phyloP scores from a whole-genome alignment of 768 basidiomycete species.

The Kwoniella dejecticola region DNA sequence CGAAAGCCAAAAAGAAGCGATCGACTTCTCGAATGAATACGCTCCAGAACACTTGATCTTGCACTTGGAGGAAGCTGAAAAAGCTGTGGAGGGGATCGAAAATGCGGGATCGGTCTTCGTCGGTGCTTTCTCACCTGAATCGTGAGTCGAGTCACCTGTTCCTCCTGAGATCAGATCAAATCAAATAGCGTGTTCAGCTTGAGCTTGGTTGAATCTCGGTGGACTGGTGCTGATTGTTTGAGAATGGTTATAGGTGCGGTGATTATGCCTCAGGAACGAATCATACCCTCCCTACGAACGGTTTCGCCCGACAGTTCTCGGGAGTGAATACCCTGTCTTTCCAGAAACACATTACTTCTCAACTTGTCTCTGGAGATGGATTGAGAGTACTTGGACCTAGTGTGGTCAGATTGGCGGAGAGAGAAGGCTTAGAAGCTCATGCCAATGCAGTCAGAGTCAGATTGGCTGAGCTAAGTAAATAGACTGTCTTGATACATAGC shows the following conservation, averaged over 20 bases:
- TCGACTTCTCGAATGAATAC: slow-evolving; percentile 92
- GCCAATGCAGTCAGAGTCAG: slow-evolving; percentile 93
- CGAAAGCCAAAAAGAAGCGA: slow-evolving; percentile 69
- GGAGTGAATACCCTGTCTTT: slow-evolving; percentile 96
- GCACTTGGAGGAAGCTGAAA: slow-evolving; percentile 74
- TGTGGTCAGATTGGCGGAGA: slow-evolving; percentile 86
- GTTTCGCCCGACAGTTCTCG: slow-evolving; percentile 96
- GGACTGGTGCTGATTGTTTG: not conserved
- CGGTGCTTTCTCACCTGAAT: slow-evolving; percentile 91
- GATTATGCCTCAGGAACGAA: slow-evolving; percentile 99
- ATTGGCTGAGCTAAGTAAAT: slow-evolving; percentile 54
- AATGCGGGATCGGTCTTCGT: slow-evolving; percentile 98
- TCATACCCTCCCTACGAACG: slow-evolving; percentile 85
- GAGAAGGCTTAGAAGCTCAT: slow-evolving; percentile 92
- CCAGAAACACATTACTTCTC: slow-evolving; percentile 98
- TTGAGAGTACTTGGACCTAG: slow-evolving; percentile 77
- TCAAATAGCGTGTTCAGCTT: not conserved
- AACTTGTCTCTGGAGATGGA: slow-evolving; percentile 80
- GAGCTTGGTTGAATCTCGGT: not conserved
- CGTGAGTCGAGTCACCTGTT: slow-evolving; percentile 59
- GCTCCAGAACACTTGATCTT: slow-evolving; percentile 97
- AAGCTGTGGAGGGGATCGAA: slow-evolving; percentile 67
- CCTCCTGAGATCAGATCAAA: not conserved
- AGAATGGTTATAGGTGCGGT: slow-evolving; percentile 68
- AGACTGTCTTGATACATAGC: too few relatives aligned